Base-by-base conservation (phyloP, 305 asterid species). In the Fraxinus sp. region DNA sequence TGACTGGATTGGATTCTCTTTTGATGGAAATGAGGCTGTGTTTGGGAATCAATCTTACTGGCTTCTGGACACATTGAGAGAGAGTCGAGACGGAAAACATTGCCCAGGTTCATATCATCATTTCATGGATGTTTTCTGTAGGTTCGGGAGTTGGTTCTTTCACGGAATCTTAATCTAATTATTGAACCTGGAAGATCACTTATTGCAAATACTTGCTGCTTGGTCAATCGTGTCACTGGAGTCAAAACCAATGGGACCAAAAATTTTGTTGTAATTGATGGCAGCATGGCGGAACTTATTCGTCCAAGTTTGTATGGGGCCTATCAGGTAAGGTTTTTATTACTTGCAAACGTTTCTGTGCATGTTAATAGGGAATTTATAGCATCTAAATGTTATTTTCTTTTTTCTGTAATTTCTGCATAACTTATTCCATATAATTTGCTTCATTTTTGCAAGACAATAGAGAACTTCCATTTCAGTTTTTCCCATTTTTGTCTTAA, bases 211-310 rank as follows among this genome's bases (percentile, higher is more conserved):
- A 94, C 99, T 59, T 94, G 98, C 86, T 96, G 99, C 91, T 89
- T 96, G 20, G 95, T 94, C 75, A 96, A 93, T 73, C 95, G 93
- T 62, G 97, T 96, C 24, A 96, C 97, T 71, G 99, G 99, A 80
- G 98, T 96, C 36, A 96, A 96, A 86, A 93, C 98, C 57, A 96
- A 96, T 13, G 99, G 99, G 55, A 92, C 97, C 0, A 96, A 96
- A 82, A 93, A 94, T 64, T 96, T 94, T 82, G 81, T 96, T 24
- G 99, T 96, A 84, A 89, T 96, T 79, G 99, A 96, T 89, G 99
- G 99, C 70, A 96, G 99, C 88, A 96, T 96, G 99, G 89, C 99
- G 3, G 99, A 94, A 89, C 98, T 94, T 71, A 96, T 96, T 83
- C 97, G 98, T 35, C 99, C 99, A 30, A 96, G 99, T 88, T 88